These are phyloP conservation scores for Geoglossum glabrum DNA, from an alignment of 495 filamentous ascomycete genomes.

Conservation along the genomic window DNA sequence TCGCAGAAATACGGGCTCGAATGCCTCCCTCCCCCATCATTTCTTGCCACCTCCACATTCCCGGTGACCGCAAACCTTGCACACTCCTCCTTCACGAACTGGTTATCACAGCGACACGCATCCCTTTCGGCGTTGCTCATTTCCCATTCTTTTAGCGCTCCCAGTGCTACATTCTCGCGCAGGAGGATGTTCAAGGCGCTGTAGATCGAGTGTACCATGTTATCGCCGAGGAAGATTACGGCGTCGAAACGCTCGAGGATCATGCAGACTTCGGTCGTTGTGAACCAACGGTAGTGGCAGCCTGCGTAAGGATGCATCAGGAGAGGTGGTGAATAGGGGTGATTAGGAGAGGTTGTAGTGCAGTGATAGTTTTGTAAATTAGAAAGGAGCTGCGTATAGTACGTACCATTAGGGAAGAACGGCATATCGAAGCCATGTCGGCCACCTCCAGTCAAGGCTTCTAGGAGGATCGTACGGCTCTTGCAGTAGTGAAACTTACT, in stretches of 20 bases:
- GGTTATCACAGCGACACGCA: slow-evolving; percentile 23
- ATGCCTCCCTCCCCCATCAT: slow-evolving; percentile 9
- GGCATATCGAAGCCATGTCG: slow-evolving; percentile 27
- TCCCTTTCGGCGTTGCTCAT: slow-evolving; percentile 17
- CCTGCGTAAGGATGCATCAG: slow-evolving; percentile 7
- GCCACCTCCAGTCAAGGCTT: slow-evolving; percentile 26
- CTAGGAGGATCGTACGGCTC: slow-evolving; percentile 20
- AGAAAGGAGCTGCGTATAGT: no score
- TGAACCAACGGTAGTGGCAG: slow-evolving; percentile 29
- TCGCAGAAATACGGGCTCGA: slow-evolving; percentile 12
- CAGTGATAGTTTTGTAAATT: no score
- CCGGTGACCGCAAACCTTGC: slow-evolving; percentile 17
- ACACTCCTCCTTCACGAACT: slow-evolving; percentile 22
- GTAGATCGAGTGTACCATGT: slow-evolving; percentile 24
- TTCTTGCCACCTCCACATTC: slow-evolving; percentile 15
- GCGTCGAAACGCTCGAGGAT: slow-evolving; percentile 28
- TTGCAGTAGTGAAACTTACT: slow-evolving; percentile 16
- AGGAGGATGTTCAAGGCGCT: slow-evolving; percentile 29
- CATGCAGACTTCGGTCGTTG: slow-evolving; percentile 25
- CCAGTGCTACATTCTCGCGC: slow-evolving; percentile 22
- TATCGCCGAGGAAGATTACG: slow-evolving; percentile 27
- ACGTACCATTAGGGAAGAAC: slow-evolving; percentile 21
- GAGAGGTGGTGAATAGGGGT: background rate
- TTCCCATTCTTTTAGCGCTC: slow-evolving; percentile 24
- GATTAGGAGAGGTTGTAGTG: background rate